Evolutionary conservation across 2,329 filamentous ascomycete species (phyloP).

Genomic region (Sarocladiaceae sp.): DNA sequence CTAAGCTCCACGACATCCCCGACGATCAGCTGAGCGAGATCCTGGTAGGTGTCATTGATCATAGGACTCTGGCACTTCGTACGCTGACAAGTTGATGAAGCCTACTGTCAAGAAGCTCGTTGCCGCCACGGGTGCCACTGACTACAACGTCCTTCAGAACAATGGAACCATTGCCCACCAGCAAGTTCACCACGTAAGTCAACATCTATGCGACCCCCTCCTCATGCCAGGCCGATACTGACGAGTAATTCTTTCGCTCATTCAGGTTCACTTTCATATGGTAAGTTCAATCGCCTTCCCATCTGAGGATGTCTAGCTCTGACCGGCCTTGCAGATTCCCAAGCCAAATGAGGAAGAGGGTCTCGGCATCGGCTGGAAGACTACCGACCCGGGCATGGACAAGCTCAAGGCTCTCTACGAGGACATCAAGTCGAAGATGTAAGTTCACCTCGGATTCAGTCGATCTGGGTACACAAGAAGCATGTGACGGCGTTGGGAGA

Average conservation of each 20-base stretch:
- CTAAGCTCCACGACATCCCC: constrained; percentile 86
- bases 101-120: constrained; percentile 75
- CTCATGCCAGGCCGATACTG: not conserved
- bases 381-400: constrained; percentile 72
- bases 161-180: constrained; percentile 92
- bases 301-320: not conserved
- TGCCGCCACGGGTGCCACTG: constrained; percentile 64
- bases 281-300: constrained; percentile 41
- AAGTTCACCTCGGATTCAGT: constrained; percentile 24
- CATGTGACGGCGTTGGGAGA: not conserved
- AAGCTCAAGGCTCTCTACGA: constrained; percentile 74
- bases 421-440: constrained; percentile 89
- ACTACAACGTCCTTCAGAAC: constrained; percentile 97
- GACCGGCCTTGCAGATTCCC: constrained; percentile 61
- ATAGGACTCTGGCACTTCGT: not conserved
- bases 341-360: constrained; percentile 86
- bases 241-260: constrained; percentile 8
- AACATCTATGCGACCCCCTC: not conserved
- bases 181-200: constrained; percentile 78
- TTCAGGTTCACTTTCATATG: constrained; percentile 91
- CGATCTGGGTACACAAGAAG: not conserved
- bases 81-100: constrained; percentile 16
- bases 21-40: constrained; percentile 83
- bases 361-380: constrained; percentile 75
- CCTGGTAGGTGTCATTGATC: constrained; percentile 44